These are phyloP conservation scores for Trifolium dubium DNA, from an alignment of 306 rosid species.

Conservation along the genomic window DNA sequence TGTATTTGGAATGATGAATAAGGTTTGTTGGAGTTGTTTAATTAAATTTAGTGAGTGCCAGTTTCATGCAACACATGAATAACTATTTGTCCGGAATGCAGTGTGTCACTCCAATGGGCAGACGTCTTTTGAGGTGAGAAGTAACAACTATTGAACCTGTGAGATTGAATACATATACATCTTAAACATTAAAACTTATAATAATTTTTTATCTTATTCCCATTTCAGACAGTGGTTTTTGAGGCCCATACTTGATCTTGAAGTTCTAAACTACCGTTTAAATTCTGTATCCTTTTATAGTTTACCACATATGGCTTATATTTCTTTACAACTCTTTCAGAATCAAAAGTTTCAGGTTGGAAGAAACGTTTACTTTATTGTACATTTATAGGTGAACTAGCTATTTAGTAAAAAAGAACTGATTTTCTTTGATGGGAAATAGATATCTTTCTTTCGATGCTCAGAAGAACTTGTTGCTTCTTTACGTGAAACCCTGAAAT, in stretches of 20 bases:
- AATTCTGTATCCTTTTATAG: slow-evolving; percentile 79
- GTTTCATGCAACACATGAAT: slow-evolving; percentile 37
- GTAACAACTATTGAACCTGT: slow-evolving; percentile 43
- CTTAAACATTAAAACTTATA: slow-evolving; percentile 2
- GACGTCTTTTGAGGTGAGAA: slow-evolving; percentile 85
- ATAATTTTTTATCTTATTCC: slow-evolving; percentile 14
- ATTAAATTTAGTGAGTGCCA: slow-evolving; percentile 33
- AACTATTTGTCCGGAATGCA: slow-evolving; percentile 47
- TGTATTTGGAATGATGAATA: slow-evolving; percentile 95
- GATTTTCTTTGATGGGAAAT: slow-evolving; percentile 56
- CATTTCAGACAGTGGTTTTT: slow-evolving; percentile 84
- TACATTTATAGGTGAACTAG: slow-evolving; percentile 25
- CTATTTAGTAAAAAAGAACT: slow-evolving; percentile 26
- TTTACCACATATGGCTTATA: slow-evolving; percentile 22
- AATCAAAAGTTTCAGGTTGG: slow-evolving; percentile 33
- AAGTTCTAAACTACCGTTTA: slow-evolving; percentile 76
- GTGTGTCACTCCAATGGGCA: slow-evolving; percentile 93
- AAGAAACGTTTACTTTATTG: slow-evolving; percentile 32
- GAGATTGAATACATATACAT: not conserved
- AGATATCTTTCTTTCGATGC: slow-evolving; percentile 89
- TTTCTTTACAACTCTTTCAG: slow-evolving; percentile 9
- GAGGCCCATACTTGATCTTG: slow-evolving; percentile 94
- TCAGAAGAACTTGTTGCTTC: slow-evolving; percentile 80
- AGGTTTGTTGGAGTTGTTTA: slow-evolving; percentile 62
- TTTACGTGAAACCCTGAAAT: slow-evolving; percentile 78